These are phyloP conservation scores for Diplodia mutila DNA, from an alignment of 2,329 filamentous ascomycete species.

Conservation along the genomic window DNA sequence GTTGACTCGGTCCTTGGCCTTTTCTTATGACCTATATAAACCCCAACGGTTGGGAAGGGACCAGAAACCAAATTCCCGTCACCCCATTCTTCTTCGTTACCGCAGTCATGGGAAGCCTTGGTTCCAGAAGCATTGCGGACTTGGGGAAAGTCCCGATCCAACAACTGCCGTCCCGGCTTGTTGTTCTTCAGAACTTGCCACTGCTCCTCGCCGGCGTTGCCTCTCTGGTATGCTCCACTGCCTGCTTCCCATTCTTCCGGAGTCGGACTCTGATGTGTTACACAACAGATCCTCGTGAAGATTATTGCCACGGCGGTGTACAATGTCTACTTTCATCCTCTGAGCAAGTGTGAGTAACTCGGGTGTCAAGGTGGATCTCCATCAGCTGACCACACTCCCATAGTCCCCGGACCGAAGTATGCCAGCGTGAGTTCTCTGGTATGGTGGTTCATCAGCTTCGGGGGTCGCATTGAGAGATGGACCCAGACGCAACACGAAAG, in stretches of 20 bases:
- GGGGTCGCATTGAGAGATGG: conserved; percentile 36
- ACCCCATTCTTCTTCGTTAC: neutral
- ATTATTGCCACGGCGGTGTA: conserved; percentile 34
- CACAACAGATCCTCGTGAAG: neutral
- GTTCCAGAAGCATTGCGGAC: neutral
- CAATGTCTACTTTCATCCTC: conserved; percentile 50
- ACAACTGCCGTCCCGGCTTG: neutral
- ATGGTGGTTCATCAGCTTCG: conserved; percentile 35
- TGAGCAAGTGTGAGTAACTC: conserved; percentile 36
- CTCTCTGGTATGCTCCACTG: neutral
- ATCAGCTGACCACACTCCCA: neutral
- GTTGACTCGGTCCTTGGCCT: no score
- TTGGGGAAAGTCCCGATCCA: neutral
- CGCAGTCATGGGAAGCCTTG: neutral
- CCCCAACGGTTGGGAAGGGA: neutral
- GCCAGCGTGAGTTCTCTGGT: conserved; percentile 38
- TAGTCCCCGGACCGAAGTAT: conserved; percentile 46
- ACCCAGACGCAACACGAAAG: conserved; percentile 29
- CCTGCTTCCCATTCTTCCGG: neutral
- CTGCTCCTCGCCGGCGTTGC: neutral
- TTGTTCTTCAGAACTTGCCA: neutral
- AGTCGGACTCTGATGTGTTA: neutral
- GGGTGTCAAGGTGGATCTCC: neutral
- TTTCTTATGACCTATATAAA: neutral
- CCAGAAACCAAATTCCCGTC: neutral